phyloP scores from a whole-genome alignment of 164 flowering plant species.

The Protea cynaroides region DNA sequence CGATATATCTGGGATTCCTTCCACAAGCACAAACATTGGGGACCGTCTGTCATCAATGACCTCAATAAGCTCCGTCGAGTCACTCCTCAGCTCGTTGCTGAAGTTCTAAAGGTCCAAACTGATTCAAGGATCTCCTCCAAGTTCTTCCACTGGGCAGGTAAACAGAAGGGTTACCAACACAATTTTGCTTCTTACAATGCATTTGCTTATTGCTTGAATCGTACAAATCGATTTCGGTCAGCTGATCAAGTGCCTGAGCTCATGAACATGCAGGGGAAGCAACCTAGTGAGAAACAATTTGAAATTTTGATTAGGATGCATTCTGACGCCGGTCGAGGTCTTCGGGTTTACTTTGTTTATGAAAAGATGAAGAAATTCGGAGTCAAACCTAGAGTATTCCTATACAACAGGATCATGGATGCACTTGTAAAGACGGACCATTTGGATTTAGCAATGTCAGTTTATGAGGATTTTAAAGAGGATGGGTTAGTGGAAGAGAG shows the following conservation, averaged over 20 bases:
- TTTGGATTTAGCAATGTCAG: conserved; percentile 74
- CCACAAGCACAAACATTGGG: conserved; percentile 64
- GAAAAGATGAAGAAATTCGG: conserved; percentile 88
- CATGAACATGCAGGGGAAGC: conserved; percentile 81
- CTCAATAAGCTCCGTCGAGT: conserved; percentile 80
- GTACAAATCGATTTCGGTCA: conserved; percentile 51
- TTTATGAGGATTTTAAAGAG: conserved; percentile 68
- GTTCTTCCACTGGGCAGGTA: conserved; percentile 95
- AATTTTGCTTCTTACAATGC: conserved; percentile 79
- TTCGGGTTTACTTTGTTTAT: conserved; percentile 71
- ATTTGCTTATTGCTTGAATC: conserved; percentile 74
- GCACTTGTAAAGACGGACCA: conserved; percentile 62
- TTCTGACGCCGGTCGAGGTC: conserved; percentile 69
- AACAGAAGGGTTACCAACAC: conserved; percentile 85
- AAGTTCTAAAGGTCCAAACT: conserved; percentile 63
- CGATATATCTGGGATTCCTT: conserved; percentile 81
- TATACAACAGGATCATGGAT: conserved; percentile 84
- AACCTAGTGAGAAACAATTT: conserved; percentile 84
- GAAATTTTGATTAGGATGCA: conserved; percentile 93
- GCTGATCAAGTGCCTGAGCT: conserved; percentile 93
- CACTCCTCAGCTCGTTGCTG: conserved; percentile 70
- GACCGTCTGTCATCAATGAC: conserved; percentile 49
- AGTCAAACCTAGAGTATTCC: conserved; percentile 60
- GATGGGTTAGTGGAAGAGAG: conserved; percentile 74
- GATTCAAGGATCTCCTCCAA: conserved; percentile 58